These are phyloP conservation scores for Globisporangium nunn DNA, from an alignment of 352 stramenopile genomes.

Conservation along the genomic window DNA sequence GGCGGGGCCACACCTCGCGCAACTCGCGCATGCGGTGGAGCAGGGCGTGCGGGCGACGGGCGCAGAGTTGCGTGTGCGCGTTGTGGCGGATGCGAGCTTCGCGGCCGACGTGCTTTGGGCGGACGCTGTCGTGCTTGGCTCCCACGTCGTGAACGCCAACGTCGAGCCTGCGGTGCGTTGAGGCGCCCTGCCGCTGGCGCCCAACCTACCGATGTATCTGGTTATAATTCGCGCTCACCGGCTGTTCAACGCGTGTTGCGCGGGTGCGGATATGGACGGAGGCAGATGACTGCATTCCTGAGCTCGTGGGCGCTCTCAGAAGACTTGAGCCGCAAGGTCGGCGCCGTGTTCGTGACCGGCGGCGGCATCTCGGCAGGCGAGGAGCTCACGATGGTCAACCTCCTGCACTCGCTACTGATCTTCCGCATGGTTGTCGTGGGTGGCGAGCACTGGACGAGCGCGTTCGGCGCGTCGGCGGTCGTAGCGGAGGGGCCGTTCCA, in stretches of 20 bases:
- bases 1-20: constrained; percentile 58
- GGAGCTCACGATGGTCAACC: constrained; percentile 80
- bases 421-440: constrained; percentile 84
- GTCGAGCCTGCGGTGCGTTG: constrained; percentile 67
- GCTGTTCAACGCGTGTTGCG: no score
- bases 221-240: not conserved
- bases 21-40: constrained; percentile 65
- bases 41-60: constrained; percentile 25
- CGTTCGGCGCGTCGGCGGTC: constrained; percentile 78
- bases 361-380: constrained; percentile 76
- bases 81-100: constrained; percentile 64
- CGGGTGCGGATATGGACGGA: not conserved
- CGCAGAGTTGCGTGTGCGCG: constrained; percentile 41
- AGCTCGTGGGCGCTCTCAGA: constrained; percentile 60
- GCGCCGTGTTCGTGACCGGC: constrained; percentile 79
- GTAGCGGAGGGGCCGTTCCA: constrained; percentile 72
- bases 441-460: constrained; percentile 79
- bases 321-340: constrained; percentile 81
- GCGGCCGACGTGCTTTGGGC: constrained; percentile 73
- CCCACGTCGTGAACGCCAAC: constrained; percentile 85
- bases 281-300: constrained; percentile 61
- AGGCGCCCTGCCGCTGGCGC: no score
- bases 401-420: constrained; percentile 85
- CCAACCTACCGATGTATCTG: no score
- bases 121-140: constrained; percentile 78